Conservation (phyloP, 2,329 filamentous ascomycete genomes). For the Curvularia verruculosa region DNA sequence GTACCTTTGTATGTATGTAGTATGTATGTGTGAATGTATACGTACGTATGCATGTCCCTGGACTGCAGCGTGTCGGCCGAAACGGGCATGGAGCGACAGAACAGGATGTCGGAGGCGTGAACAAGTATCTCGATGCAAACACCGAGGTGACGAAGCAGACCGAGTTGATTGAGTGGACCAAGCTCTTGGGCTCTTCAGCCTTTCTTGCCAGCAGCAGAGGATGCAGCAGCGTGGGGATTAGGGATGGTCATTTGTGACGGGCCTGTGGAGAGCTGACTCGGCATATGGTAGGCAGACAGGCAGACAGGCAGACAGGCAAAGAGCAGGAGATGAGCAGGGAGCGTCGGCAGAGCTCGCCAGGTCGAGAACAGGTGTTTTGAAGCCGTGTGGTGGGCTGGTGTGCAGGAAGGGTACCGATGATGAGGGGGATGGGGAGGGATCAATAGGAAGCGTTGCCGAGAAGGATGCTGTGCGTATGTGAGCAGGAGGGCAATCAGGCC, state of each 20-base stretch:
- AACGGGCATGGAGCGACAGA: neutral
- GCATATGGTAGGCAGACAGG: too few species aligned
- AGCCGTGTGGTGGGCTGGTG: slow-evolving; percentile 9
- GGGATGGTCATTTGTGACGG: neutral
- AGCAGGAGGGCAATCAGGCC: neutral
- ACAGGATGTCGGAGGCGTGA: neutral
- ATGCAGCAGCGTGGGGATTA: slow-evolving; percentile 4
- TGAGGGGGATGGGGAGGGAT: slow-evolving; percentile 1
- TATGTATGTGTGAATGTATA: neutral
- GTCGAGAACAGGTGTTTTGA: slow-evolving; percentile 29
- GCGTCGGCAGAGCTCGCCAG: neutral
- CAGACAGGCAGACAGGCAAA: too few species aligned
- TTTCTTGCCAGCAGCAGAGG: neutral
- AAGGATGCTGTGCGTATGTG: slow-evolving; percentile 4
- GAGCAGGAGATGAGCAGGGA: neutral
- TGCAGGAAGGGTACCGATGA: slow-evolving; percentile 28
- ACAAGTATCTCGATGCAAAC: neutral
- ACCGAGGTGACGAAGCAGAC: neutral
- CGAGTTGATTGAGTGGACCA: neutral
- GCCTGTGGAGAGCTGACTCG: slow-evolving; percentile 6
- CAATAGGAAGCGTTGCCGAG: slow-evolving; percentile 29
- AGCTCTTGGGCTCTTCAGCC: neutral
- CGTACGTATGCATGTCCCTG: too few species aligned
- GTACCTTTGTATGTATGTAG: neutral
- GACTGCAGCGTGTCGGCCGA: neutral